phyloP scores from a whole-genome alignment of 2,329 filamentous ascomycete species.

The Lasiodiplodia theobromae region DNA sequence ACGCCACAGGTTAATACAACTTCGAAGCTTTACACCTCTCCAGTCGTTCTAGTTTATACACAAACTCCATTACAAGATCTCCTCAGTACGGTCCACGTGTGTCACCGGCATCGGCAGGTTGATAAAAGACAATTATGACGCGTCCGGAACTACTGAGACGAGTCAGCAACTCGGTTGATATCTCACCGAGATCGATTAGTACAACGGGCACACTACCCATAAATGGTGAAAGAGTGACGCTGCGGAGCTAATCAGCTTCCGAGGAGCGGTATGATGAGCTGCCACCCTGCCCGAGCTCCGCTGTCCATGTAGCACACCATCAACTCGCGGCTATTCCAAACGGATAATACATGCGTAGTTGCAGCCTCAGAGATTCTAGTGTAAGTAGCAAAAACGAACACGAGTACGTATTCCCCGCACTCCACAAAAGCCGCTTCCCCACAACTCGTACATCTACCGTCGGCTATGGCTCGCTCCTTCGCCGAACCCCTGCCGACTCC shows the following conservation, averaged over 20 bases:
- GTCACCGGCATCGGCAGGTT: background rate
- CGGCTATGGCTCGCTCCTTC: background rate
- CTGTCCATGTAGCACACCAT: background rate
- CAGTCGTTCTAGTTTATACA: too few relatives aligned
- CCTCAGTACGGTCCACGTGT: background rate
- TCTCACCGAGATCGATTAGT: slow-evolving; percentile 8
- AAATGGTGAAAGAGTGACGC: background rate
- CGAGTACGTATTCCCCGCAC: slow-evolving; percentile 1
- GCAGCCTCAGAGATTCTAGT: background rate
- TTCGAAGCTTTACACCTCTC: too few relatives aligned
- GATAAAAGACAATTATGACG: background rate
- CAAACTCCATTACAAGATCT: too few relatives aligned
- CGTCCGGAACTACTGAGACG: background rate
- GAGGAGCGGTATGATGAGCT: background rate
- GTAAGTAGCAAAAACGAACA: background rate
- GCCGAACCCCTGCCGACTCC: background rate
- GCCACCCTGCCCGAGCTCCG: background rate
- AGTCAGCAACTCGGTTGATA: slow-evolving; percentile 21
- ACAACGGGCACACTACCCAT: background rate
- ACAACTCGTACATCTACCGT: background rate
- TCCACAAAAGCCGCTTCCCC: slow-evolving; percentile 1
- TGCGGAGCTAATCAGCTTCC: background rate
- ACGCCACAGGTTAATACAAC: too few relatives aligned
- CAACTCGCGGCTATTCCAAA: background rate
- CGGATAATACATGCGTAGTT: background rate